These are phyloP conservation scores for Botrytis porri DNA, from an alignment of 2,329 filamentous ascomycete species.

Conservation along the genomic window DNA sequence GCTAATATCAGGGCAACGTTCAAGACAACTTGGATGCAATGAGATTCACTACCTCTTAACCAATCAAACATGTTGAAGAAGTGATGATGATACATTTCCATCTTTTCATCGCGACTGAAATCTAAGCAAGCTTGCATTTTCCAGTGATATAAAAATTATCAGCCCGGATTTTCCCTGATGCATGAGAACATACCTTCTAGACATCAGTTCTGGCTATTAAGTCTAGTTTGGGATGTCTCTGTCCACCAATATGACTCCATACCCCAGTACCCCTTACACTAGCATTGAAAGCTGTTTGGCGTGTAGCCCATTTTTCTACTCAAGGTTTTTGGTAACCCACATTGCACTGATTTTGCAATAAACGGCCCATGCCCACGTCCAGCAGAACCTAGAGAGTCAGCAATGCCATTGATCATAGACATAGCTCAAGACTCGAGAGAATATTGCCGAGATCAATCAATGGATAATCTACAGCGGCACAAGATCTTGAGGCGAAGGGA, in stretches of 20 bases:
- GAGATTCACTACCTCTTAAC: too few relatives aligned
- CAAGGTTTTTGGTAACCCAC: too few relatives aligned
- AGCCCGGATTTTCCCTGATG: accelerated
- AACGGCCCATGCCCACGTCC: neutral
- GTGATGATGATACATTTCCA: too few relatives aligned
- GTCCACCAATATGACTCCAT: neutral
- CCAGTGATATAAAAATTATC: neutral
- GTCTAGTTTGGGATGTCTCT: neutral
- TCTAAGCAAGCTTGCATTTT: neutral
- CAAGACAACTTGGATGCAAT: too few relatives aligned
- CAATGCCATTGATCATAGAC: neutral
- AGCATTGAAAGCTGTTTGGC: too few relatives aligned
- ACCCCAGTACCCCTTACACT: neutral
- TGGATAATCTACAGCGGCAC: neutral
- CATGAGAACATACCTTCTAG: neutral
- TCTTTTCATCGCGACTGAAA: neutral
- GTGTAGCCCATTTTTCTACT: too few relatives aligned
- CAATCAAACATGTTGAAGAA: too few relatives aligned
- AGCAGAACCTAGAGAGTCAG: neutral
- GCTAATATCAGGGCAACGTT: too few relatives aligned
- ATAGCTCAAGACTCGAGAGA: neutral
- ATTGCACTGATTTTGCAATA: neutral
- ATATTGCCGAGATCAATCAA: neutral
- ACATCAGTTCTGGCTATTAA: neutral
- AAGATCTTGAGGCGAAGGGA: neutral